phyloP scores from a whole-genome alignment of 192 early-diverging fungal species.

The Coemansia sp. region DNA sequence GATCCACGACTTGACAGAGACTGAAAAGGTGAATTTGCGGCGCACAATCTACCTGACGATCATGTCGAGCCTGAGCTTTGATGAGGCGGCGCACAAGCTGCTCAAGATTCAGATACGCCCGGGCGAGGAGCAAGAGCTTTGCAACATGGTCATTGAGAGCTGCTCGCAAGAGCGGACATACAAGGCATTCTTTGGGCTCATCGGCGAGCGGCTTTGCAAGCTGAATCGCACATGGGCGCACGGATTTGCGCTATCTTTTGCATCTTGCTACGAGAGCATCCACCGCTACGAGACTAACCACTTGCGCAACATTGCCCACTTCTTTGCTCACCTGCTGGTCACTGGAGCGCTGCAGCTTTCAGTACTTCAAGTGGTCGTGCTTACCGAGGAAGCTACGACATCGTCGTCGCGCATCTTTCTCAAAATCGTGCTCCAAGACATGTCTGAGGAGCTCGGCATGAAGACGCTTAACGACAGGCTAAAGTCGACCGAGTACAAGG shows the following conservation, averaged over 20 bases:
- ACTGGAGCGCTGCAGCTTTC: constrained; percentile 87
- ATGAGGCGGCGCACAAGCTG: constrained; percentile 95
- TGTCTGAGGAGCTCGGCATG: constrained; percentile 83
- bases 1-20: constrained; percentile 89
- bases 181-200: constrained; percentile 89
- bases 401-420: constrained; percentile 96
- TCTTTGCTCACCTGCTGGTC: constrained; percentile 85
- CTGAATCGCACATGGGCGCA: constrained; percentile 78
- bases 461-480: constrained; percentile 72
- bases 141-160: constrained; percentile 98
- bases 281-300: constrained; percentile 95
- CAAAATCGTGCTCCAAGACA: constrained; percentile 93
- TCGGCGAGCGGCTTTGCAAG: constrained; percentile 93
- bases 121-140: constrained; percentile 89
- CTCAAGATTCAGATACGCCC: constrained; percentile 82
- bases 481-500: constrained; percentile 62
- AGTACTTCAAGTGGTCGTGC: constrained; percentile 72
- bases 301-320: constrained; percentile 90
- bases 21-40: constrained; percentile 83
- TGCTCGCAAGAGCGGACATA: constrained; percentile 96
- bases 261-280: constrained; percentile 85
- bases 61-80: constrained; percentile 94
- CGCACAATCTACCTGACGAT: constrained; percentile 96
- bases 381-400: constrained; percentile 97
- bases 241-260: constrained; percentile 79